Evolutionary conservation across 2,329 filamentous ascomycete species (phyloP).

Genomic region (Geoglossum cookeanum): DNA sequence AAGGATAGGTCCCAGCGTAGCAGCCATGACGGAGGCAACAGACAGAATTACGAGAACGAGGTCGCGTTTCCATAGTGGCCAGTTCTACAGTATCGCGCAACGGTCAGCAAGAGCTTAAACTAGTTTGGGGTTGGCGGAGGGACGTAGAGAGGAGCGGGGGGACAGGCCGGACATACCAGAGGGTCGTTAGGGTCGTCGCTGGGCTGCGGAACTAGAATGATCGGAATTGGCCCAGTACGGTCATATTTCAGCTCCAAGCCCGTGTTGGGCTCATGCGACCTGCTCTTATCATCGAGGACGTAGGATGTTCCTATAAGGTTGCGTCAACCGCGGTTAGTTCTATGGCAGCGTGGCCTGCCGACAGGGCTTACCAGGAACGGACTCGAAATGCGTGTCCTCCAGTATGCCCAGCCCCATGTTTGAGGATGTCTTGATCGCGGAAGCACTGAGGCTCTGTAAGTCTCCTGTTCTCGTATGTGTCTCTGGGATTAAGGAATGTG

Average conservation of each 20-base stretch:
- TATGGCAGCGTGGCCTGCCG: slow-evolving; percentile 3
- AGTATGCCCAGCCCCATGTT: slow-evolving; percentile 56
- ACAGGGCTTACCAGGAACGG: slow-evolving; percentile 49
- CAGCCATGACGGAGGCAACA: slow-evolving; percentile 62
- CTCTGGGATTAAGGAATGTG: background rate
- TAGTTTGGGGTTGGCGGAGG: background rate
- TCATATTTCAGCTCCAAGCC: slow-evolving; percentile 49
- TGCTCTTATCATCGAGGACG: slow-evolving; percentile 17
- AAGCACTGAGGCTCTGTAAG: background rate
- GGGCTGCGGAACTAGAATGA: slow-evolving; percentile 79
- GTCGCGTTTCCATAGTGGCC: slow-evolving; percentile 76
- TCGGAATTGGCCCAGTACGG: slow-evolving; percentile 41
- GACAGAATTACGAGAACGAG: slow-evolving; percentile 62
- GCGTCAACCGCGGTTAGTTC: slow-evolving; percentile 7
- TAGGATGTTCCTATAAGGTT: slow-evolving; percentile 22
- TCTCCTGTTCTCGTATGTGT: background rate
- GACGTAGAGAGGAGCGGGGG: slow-evolving; percentile 10
- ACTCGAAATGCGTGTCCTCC: slow-evolving; percentile 42
- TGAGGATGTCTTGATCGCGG: slow-evolving; percentile 2
- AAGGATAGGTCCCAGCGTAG: slow-evolving; percentile 67
- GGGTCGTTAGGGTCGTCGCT: slow-evolving; percentile 84
- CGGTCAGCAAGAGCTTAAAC: background rate
- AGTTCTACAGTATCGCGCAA: slow-evolving; percentile 34
- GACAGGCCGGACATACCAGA: slow-evolving; percentile 30
- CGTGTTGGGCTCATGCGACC: slow-evolving; percentile 13